These are phyloP conservation scores for Apiospora malaysiana DNA, from an alignment of 2,329 filamentous ascomycete species.

Conservation along the genomic window DNA sequence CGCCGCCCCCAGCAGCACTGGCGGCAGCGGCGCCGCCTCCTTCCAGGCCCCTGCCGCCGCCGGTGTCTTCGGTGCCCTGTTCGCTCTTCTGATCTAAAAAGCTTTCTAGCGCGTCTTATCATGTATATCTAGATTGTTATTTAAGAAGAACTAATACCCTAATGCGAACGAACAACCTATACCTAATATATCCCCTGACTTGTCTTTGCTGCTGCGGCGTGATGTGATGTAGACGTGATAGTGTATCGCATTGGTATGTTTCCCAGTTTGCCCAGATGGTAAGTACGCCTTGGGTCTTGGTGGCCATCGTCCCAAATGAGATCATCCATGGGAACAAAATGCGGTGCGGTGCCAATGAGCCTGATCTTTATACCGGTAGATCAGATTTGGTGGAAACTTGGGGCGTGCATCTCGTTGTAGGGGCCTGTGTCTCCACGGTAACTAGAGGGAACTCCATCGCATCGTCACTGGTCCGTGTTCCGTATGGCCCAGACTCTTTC, in stretches of 20 bases:
- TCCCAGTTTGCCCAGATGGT: too few relatives aligned
- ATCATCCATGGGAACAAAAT: background rate
- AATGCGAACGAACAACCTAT: background rate
- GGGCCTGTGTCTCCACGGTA: background rate
- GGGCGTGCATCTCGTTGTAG: background rate
- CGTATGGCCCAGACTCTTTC: too few relatives aligned
- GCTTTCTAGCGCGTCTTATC: background rate
- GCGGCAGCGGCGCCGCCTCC: background rate
- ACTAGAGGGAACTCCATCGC: background rate
- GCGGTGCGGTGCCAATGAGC: background rate
- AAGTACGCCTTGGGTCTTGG: background rate
- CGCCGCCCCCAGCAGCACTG: constrained; percentile 15
- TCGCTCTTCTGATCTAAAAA: constrained; percentile 3
- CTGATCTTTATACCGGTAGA: background rate
- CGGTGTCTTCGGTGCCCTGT: background rate
- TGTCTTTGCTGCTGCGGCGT: background rate
- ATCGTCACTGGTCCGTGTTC: background rate
- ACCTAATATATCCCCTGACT: background rate
- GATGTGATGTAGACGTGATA: too few relatives aligned
- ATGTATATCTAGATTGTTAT: constrained; percentile 15
- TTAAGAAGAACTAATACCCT: constrained; percentile 13
- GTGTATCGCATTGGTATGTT: background rate
- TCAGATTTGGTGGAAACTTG: background rate
- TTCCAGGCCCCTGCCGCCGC: constrained; percentile 15
- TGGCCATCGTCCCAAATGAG: too few relatives aligned